Base-by-base conservation (phyloP, 2,329 filamentous ascomycete species). In the Diplodia seriata region DNA sequence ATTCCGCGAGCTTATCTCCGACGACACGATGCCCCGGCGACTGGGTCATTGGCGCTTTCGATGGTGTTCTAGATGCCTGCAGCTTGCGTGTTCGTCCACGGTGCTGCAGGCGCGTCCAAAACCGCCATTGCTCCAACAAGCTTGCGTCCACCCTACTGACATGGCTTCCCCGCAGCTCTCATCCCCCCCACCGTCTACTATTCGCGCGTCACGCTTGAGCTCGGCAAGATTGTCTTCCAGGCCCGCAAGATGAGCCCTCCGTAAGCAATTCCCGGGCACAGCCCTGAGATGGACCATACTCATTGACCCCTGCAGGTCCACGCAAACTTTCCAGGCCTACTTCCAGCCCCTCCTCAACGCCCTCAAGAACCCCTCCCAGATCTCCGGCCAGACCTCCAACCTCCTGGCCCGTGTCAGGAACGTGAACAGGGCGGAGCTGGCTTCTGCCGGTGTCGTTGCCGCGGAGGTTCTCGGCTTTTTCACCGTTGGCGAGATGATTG, bases 391-490 rank as follows among this genome's bases (percentile, higher is more conserved):
- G 73, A 85, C 89, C 68, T 79, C 83, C 75, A 78, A 79, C 71
- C 74, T 87, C 72, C 76, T 90, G 71, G 81, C 83, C 74, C 83
- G 84, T 73, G 79, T 91, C 76, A 89, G 91, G 78, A 91, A 89
- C 83, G 75, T 95, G 75, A 90, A 88, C 80, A 84, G 82, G 72
- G 85, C 88, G 73, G 90, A 97, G 81, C 79, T 94, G 74, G 86
- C 87, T 67, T 82, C 90, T 66, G 90, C 86, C 69, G 92, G 91
- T 74, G 91, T 99, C 69, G 84, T 97, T 70, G 82, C 86, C 57
- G 94, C 94, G 68, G 94, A 99, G 84, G 87, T 93, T 62, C 83
- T 99, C 73, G 95, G 95, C 70, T 99, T 99, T 88, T 99, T 98
- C 87, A 96, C 94, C 70, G 88, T 98, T 67, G 95, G 95, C 72